Base-by-base conservation (phyloP, 1,139 yeast species). In the Candida mesenterica region DNA sequence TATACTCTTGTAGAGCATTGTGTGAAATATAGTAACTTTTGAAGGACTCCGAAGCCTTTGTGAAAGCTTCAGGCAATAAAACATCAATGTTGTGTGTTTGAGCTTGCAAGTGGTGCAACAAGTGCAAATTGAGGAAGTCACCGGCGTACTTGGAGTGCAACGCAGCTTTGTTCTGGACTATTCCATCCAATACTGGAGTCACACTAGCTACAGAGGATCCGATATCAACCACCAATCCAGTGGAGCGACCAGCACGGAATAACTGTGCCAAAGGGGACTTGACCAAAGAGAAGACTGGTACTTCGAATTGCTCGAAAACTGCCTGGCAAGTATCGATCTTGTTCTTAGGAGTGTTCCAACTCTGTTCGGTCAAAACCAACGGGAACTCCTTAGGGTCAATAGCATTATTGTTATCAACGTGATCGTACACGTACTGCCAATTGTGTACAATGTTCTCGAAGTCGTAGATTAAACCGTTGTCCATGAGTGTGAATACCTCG, bases 111-210 rank as follows among this genome's bases (percentile, higher is more conserved):
- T 57, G 68, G 51, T 71, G 58, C 45, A 72, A 52, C 1, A 67
- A 59, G 52, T 80, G 82, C 39, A 77, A 65, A 53, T 79, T 81
- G 39, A 79, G 56, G 56, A 77, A 84, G 52, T 82, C 84, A 7
- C 92, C 92, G 6, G 82, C 89, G 52, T 70, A 82, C 48, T 74
- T 76, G 12, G 82, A 72, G 55, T 74, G 80, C 42, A 70, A 64
- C 6, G 79, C 66, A 33, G 83, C 79, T 50, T 80, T 81, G 42
- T 68, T 64, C 38, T 82, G 73, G 37, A 83, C 74, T 13, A 75
- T 73, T 18, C 92, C 94, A 50, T 83, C 89, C 43, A 79, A 65
- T 22, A 84, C 71, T 10, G 92, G 90, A 0, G 89, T 82, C 5
- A 83, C 79, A 31, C 77, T 70, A 16, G 80, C 68, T 3, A 74